Evolutionary conservation across 1,139 yeast species (phyloP), one percentile per base, ranked within the genome.

Genomic region (Eremothecium gossypii): DNA sequence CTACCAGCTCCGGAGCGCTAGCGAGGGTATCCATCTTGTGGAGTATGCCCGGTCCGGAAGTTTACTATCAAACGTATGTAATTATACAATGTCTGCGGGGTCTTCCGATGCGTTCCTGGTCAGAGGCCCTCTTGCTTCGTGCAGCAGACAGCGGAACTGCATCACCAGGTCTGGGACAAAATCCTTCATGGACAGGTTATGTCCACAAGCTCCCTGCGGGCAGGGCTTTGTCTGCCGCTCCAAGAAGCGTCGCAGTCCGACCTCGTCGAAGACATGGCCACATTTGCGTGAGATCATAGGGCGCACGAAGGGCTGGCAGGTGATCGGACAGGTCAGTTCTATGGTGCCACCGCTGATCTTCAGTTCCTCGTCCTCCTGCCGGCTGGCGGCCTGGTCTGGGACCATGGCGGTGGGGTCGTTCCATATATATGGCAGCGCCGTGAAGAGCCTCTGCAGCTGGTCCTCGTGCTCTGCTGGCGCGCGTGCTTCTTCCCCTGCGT

Each of bases 341-440:
- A 83, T 66, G 41, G 66, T 74, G 31, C 91, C 91, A 41, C 91
- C 93, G 2, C 75, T 75, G 4, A 81, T 71, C 35, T 70, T 73
- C 33, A 81, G 44, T 13, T 79, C 85, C 9, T 75, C 81, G 29
- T 76, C 81, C 12, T 65, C 74, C 4, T 56, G 67, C 20, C 66
- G 73, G 1, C 57, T 64, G 8, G 52, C 54, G 1, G 48, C 54
- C 5, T 48, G 54, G 23, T 43, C 45, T 4, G 60, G 61, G 13
- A 58, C 38, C 13, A 58, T 46, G 29, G 55, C 42, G 2, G 52
- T 51, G 8, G 63, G 63, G 42, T 58, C 60, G 1, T 45, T 41
- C 51, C 55, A 50, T 12, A 53, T 47, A 40, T 50, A 47, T 8
- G 58, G 60, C 20, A 58, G 39, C 4, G 56, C 46, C 12, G 39